Conservation (phyloP, 345 rosid genomes). For the Jatropha curcas region DNA sequence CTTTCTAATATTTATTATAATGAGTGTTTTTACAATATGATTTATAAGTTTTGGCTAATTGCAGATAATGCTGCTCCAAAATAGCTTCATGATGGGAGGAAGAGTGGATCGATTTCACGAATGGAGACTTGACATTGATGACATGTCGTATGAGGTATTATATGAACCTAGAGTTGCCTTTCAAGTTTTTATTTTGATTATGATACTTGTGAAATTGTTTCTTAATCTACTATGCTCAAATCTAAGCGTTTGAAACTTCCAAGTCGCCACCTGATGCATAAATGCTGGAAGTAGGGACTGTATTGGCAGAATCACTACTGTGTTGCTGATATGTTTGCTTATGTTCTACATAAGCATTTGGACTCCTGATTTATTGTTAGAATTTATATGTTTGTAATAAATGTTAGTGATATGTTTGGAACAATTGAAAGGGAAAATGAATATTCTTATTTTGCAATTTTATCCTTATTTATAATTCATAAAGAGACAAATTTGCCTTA, state of each 20-base stretch:
- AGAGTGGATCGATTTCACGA: constrained; percentile 47
- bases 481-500: too few species aligned
- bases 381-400: too few species aligned
- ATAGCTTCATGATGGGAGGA: constrained; percentile 51
- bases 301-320: neutral
- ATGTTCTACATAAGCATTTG: too few species aligned
- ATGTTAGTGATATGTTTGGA: too few species aligned
- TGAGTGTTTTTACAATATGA: too few species aligned
- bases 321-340: too few species aligned
- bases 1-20: too few species aligned
- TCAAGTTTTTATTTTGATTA: neutral
- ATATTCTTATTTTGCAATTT: too few species aligned
- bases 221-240: neutral
- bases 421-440: too few species aligned
- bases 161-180: neutral
- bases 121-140: constrained; percentile 62
- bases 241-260: neutral
- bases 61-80: constrained; percentile 56
- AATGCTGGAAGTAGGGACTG: neutral
- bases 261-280: neutral
- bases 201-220: too few species aligned
- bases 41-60: neutral
- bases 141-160: constrained; percentile 62
- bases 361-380: too few species aligned
- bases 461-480: too few species aligned